These are phyloP conservation scores for Neurospora sublineolata DNA, from an alignment of 495 filamentous ascomycete genomes.

Conservation along the genomic window DNA sequence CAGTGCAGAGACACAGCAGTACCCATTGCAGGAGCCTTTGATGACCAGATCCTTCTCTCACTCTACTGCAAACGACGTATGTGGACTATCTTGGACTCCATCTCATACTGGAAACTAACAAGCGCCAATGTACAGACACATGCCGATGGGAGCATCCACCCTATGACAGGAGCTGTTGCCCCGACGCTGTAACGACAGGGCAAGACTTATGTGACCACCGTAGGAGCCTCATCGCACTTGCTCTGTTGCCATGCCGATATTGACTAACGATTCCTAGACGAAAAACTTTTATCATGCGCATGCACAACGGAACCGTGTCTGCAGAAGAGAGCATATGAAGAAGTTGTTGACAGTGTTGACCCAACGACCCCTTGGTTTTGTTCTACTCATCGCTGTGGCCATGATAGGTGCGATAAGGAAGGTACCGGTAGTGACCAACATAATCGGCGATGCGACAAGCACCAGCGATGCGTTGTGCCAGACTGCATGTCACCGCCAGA, in stretches of 20 bases:
- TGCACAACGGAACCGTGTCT: background rate
- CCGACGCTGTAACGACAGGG: background rate
- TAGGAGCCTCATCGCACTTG: background rate
- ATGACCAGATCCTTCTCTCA: background rate
- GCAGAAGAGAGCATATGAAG: background rate
- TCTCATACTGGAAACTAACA: background rate
- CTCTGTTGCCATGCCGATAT: background rate
- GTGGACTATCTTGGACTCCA: background rate
- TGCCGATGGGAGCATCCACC: background rate
- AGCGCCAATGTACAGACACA: background rate
- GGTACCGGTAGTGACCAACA: background rate
- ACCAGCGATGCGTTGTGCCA: background rate
- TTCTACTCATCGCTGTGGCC: background rate
- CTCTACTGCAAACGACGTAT: background rate
- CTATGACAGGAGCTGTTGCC: background rate
- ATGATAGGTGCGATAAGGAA: background rate
- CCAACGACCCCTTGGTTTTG: background rate
- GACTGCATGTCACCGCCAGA: background rate
- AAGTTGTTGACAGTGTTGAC: background rate
- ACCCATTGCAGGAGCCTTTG: background rate
- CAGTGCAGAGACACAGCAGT: background rate
- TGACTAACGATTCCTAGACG: background rate
- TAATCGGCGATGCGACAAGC: background rate
- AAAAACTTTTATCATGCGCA: background rate
- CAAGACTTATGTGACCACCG: background rate